phyloP scores from a whole-genome alignment of 805 yeast genomes.

The Brettanomyces custersianus region DNA sequence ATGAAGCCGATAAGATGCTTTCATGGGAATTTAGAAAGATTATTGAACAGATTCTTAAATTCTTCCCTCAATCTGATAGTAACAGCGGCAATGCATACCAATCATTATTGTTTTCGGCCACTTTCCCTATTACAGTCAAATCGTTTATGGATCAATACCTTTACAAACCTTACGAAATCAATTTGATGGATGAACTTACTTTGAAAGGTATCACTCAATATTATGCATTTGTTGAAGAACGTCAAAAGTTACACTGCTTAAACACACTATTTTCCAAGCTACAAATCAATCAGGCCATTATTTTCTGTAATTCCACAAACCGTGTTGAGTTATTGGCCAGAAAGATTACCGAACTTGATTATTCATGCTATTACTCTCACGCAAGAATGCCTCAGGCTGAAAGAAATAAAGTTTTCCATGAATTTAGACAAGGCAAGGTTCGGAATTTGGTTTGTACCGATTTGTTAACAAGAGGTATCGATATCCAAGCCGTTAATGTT shows the following conservation, averaged over 20 bases:
- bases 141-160: constrained; percentile 86
- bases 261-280: constrained; percentile 90
- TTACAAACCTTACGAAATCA: constrained; percentile 88
- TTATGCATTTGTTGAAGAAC: constrained; percentile 97
- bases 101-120: constrained; percentile 84
- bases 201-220: constrained; percentile 94
- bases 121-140: constrained; percentile 92
- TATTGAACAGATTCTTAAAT: constrained; percentile 76
- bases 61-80: constrained; percentile 50
- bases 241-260: constrained; percentile 90
- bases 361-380: constrained; percentile 93
- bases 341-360: constrained; percentile 92
- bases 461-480: constrained; percentile 94
- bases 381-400: constrained; percentile 97
- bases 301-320: constrained; percentile 93
- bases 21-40: constrained; percentile 82
- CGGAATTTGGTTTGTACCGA: constrained; percentile 97
- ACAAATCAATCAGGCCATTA: constrained; percentile 93
- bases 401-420: constrained; percentile 96
- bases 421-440: constrained; percentile 96
- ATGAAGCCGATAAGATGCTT: constrained; percentile 96
- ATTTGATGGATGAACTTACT: constrained; percentile 95
- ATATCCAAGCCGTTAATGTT: constrained; percentile 97
- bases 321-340: constrained; percentile 94
- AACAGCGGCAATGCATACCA: constrained; percentile 47